These are phyloP conservation scores for Emmonsia crescens DNA, from an alignment of 2,329 filamentous ascomycete species.

Conservation along the genomic window DNA sequence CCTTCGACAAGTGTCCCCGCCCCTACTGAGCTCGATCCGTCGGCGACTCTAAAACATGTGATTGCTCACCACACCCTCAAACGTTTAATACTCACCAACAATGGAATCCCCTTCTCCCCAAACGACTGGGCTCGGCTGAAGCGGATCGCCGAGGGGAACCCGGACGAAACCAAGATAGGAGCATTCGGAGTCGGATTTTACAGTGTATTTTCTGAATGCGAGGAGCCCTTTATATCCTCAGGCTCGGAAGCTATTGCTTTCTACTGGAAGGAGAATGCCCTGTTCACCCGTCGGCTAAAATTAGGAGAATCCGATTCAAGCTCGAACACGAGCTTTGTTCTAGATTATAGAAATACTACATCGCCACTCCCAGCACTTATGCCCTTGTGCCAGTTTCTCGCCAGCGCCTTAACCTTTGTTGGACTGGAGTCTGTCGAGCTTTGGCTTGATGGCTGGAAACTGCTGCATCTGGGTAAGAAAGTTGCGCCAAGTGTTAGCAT, in stretches of 20 bases:
- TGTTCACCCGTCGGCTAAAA: constrained; percentile 80
- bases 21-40: constrained; percentile 54
- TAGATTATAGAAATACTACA: constrained; percentile 84
- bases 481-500: constrained; percentile 65
- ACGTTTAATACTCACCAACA: constrained; percentile 82
- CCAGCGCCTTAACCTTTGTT: constrained; percentile 93
- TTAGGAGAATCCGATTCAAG: constrained; percentile 57
- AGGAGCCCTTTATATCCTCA: constrained; percentile 93
- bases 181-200: constrained; percentile 98
- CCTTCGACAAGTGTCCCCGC: constrained; percentile 68
- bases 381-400: constrained; percentile 81
- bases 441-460: constrained; percentile 75
- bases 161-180: constrained; percentile 97
- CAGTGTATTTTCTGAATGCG: constrained; percentile 95
- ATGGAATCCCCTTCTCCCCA: constrained; percentile 75
- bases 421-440: constrained; percentile 79
- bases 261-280: constrained; percentile 97
- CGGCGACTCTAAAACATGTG: constrained; percentile 68
- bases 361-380: constrained; percentile 78
- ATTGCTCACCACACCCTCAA: constrained; percentile 76
- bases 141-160: constrained; percentile 96
- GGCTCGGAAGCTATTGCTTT: constrained; percentile 93
- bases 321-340: constrained; percentile 75
- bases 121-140: constrained; percentile 92
- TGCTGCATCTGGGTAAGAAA: constrained; percentile 73